Base-by-base conservation (phyloP, 2,329 filamentous ascomycete genomes). In the Colletotrichum echinochloae region DNA sequence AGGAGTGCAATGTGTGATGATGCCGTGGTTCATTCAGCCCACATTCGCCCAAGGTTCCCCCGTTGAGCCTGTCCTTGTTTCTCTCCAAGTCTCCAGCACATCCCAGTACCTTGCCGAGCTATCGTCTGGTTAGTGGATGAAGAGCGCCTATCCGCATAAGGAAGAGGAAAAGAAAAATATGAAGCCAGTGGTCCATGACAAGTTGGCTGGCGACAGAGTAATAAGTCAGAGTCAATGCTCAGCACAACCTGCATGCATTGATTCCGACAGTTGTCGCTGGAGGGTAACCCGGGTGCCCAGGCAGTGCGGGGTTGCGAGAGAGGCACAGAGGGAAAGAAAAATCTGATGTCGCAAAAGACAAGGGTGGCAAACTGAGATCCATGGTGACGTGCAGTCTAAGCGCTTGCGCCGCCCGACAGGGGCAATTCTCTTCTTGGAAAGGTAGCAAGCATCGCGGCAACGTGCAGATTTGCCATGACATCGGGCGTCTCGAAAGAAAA, bases 321-420 rank as follows among this genome's bases (percentile, higher is more conserved):
- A 18, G 60, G 23, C 20, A 46, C 20, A 23, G 37, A 44, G 9
- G 44, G 6, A 49, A 26, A 60, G 28, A 70, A 69, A 70, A 62
- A 46, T 57, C 67, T 67, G 64, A 54, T 67, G 49, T 51, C 14
- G 26, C 35, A 26, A 52, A 48, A 23, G 66, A 68, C 66, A n/a
- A 54, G 66, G 60, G 66, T 69, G 66, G 55, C 61, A 37, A 51
- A 70, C 55, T 59, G 4, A 63, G 64, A 48, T 60, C 68, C 59
- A 55, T 33, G 64, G 67, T 70, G 67, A 70, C 67, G 67, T 70
- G 67, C 67, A 70, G 67, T 62, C 60, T 65, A 70, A 66, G 67
- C 57, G 67, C 67, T 57, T 51, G 59, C 66, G 63, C 66, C 62
- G 66, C 67, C 67, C 28, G 37, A 52, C 51, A 56, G 57, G 51